Conservation (phyloP, 2,329 filamentous ascomycete species). For the Capronia americana region DNA sequence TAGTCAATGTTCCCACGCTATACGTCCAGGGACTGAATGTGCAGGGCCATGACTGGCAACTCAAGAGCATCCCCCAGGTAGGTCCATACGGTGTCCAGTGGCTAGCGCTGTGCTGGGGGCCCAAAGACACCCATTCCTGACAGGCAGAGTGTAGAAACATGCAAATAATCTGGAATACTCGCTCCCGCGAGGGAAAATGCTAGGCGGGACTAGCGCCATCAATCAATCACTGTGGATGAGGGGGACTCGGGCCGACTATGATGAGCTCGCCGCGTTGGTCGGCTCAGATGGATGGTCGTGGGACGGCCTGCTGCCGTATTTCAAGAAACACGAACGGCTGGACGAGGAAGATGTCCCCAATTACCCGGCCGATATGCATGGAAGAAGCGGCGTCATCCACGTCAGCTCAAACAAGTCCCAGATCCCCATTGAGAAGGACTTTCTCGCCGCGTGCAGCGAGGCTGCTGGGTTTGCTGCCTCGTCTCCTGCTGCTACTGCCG, state of each 20-base stretch:
- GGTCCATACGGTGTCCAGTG: background rate
- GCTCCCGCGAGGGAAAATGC: conserved; percentile 42
- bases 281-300: conserved; percentile 43
- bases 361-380: conserved; percentile 23
- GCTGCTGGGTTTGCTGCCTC: conserved; percentile 13
- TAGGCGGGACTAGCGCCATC: conserved; percentile 44
- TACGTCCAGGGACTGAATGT: conserved; percentile 40
- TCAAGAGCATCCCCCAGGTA: conserved; percentile 43
- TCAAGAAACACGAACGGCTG: conserved; percentile 41
- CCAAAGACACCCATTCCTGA: conserved; percentile 19
- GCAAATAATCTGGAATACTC: conserved; percentile 32
- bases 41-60: conserved; percentile 46
- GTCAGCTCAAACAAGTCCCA: conserved; percentile 36
- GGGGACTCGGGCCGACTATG: conserved; percentile 33
- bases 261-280: conserved; percentile 41
- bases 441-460: conserved; percentile 25
- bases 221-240: conserved; percentile 40
- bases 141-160: conserved; percentile 25
- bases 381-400: conserved; percentile 45
- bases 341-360: conserved; percentile 35
- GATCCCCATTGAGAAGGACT: conserved; percentile 23
- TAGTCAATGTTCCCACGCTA: conserved; percentile 38
- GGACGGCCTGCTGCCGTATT: conserved; percentile 39
- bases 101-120: conserved; percentile 25
- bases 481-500: background rate